Conservation (phyloP, 1,284 basidiomycete species). For the Malassezia nana region DNA sequence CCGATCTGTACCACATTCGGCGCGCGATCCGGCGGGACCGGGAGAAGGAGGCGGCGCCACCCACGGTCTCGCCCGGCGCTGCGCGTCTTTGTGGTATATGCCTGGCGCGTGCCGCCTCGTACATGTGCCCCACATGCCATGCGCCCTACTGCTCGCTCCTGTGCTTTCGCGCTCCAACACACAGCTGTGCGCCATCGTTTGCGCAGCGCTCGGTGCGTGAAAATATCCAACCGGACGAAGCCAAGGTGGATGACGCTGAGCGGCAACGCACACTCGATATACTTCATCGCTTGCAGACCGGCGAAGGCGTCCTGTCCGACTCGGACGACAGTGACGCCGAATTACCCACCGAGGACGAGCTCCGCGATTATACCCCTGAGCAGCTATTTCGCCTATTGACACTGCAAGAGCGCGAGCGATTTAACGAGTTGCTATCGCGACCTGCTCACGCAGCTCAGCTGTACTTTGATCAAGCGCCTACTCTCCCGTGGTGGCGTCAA, state of each 20-base stretch:
- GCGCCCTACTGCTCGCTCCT: conserved; percentile 33
- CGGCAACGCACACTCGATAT: conserved; percentile 3
- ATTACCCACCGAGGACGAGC: conserved; percentile 17
- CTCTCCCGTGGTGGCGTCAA: conserved; percentile 1
- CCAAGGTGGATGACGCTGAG: conserved; percentile 11
- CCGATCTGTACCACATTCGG: conserved; percentile 34
- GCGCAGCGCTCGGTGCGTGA: conserved; percentile 10
- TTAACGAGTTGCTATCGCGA: conserved; percentile 16
- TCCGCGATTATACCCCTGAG: conserved; percentile 11
- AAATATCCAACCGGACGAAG: conserved; percentile 5
- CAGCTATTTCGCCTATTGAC: conserved; percentile 27
- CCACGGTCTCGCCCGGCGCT: conserved; percentile 8
- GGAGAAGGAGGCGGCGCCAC: conserved; percentile 17
- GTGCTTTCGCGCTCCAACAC: conserved; percentile 26
- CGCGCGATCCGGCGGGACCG: conserved; percentile 22
- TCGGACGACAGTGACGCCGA: conserved; percentile 9
- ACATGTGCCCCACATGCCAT: conserved; percentile 38
- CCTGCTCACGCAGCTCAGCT: conserved; percentile 17
- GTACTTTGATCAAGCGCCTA: conserved; percentile 10
- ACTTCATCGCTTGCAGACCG: conserved; percentile 9
- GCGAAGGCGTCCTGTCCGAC: background rate
- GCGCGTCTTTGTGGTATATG: conserved; percentile 33
- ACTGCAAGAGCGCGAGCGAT: conserved; percentile 18
- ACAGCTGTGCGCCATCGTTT: conserved; percentile 27
- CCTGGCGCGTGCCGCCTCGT: conserved; percentile 20